A percentile compares a stretch with the other conserved stretches of the same genome.
Evolutionary conservation across 768 basidiomycete genomes (phyloP).

Genomic region (Stropharia rugosoannulata): DNA sequence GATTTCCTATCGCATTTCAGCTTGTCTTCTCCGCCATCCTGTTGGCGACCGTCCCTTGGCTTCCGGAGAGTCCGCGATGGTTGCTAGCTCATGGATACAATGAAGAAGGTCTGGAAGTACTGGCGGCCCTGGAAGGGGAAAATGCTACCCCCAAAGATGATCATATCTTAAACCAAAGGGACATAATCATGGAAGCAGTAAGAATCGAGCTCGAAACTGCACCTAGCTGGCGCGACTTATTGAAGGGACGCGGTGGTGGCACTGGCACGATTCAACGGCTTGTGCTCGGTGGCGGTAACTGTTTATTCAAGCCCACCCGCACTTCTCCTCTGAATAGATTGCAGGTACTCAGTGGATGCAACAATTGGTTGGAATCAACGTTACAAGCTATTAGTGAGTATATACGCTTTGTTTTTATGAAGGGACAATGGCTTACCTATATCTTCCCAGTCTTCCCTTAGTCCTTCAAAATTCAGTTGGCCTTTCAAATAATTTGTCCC

Average conservation of each 20-base stretch:
- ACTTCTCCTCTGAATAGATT: neutral
- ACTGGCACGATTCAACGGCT: constrained; percentile 46
- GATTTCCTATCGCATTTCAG: constrained; percentile 52
- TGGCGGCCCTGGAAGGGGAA: constrained; percentile 43
- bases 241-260: constrained; percentile 39
- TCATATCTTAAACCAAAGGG: constrained; percentile 34
- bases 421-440: neutral
- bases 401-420: neutral
- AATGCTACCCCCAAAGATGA: constrained; percentile 33
- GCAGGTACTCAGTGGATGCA: constrained; percentile 53
- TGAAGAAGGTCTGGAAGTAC: constrained; percentile 39
- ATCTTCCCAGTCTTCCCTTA: constrained; percentile 36
- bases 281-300: constrained; percentile 40
- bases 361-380: constrained; percentile 50
- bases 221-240: constrained; percentile 40
- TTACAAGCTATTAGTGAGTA: constrained; percentile 49
- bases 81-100: constrained; percentile 44
- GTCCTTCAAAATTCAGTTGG: constrained; percentile 52
- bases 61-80: constrained; percentile 50
- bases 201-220: constrained; percentile 39
- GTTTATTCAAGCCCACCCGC: neutral
- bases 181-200: constrained; percentile 44
- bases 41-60: constrained; percentile 45
- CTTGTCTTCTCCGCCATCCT: constrained; percentile 45
- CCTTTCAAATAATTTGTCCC: constrained; percentile 45